Evolutionary conservation across 345 rosid genomes (phyloP).

Genomic region (Populus simonii): DNA sequence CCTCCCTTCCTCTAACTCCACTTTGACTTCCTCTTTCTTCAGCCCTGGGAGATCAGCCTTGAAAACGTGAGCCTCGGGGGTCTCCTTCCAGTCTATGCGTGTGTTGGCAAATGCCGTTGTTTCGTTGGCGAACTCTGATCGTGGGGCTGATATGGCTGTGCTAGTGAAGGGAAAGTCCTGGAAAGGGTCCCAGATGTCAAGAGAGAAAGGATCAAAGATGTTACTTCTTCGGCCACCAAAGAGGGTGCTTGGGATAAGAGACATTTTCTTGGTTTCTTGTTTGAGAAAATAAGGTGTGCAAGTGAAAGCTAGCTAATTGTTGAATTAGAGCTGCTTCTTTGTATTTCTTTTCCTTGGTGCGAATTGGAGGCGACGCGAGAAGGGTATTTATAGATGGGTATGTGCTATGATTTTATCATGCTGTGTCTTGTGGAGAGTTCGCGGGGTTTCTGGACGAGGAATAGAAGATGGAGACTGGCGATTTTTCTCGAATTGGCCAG

Average conservation of each 20-base stretch:
- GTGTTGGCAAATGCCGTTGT: neutral
- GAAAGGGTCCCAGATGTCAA: slow-evolving; percentile 13
- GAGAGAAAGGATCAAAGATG: slow-evolving; percentile 14
- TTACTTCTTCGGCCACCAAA: slow-evolving; percentile 5
- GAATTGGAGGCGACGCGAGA: neutral
- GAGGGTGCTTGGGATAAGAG: neutral
- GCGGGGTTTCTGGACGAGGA: neutral
- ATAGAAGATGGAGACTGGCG: neutral
- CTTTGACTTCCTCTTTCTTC: slow-evolving; percentile 8
- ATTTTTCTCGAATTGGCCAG: slow-evolving; percentile 1
- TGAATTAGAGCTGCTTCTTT: neutral
- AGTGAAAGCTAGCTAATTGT: neutral
- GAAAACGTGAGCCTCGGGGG: neutral
- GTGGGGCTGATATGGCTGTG: neutral
- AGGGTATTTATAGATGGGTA: neutral
- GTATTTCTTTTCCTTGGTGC: neutral
- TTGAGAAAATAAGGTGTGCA: neutral
- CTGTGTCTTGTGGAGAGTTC: neutral
- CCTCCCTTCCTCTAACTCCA: slow-evolving; percentile 3
- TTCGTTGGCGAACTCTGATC: neutral
- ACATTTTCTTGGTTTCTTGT: neutral
- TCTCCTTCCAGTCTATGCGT: slow-evolving; percentile 4
- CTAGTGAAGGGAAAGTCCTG: neutral
- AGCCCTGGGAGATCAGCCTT: slow-evolving; percentile 7
- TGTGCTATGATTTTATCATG: too few species aligned